Base-by-base conservation (phyloP, 192 early-diverging fungal species). In the Phycomyces nitens region DNA sequence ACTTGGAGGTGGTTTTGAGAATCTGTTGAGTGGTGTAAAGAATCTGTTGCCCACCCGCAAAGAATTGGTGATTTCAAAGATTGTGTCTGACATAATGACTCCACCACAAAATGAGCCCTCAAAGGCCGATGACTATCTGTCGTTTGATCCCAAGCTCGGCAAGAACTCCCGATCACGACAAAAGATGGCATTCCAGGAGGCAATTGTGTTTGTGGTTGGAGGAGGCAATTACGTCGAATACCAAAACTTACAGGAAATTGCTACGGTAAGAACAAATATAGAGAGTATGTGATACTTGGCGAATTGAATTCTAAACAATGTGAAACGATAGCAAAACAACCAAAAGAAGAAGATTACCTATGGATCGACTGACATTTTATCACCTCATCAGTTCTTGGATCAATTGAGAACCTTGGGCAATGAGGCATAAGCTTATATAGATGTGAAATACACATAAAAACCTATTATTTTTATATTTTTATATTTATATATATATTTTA, bases 171-270 rank as follows among this genome's bases (percentile, higher is more conserved):
- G 77, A 73, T 62, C 68, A 24, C 66, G 66, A 72, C 72, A 75
- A 29, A 75, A 78, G n/a, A 77, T 78, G 0, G 77, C 84, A 0
- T 94, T 90, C 66, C 87, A 92, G 58, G 92, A 97, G 57, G 96
- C 95, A 4, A 89, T 99, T 72, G 97, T 99, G 22, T 98, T 99
- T 86, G 91, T 95, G 11, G 85, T 98, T 43, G 97, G 97, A 24
- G 97, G 97, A 40, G 97, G 97, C 23, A 97, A 97, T 72, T 99
- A 98, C 77, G 78, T 95, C 55, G 97, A 99, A 80, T 95, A 95
- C 74, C 94, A 97, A 65, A 98, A 98, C 75, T 66, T 98, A 68
- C 84, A 87, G 76, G 96, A 98, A 77, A 89, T 88, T 76, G 88
- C 93, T 4, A 80, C 85, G 77, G 89, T 88, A 76, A 58, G 73